These are phyloP conservation scores for Cladophialophora yegresii DNA, from an alignment of 2,329 filamentous ascomycete genomes.

Conservation along the genomic window DNA sequence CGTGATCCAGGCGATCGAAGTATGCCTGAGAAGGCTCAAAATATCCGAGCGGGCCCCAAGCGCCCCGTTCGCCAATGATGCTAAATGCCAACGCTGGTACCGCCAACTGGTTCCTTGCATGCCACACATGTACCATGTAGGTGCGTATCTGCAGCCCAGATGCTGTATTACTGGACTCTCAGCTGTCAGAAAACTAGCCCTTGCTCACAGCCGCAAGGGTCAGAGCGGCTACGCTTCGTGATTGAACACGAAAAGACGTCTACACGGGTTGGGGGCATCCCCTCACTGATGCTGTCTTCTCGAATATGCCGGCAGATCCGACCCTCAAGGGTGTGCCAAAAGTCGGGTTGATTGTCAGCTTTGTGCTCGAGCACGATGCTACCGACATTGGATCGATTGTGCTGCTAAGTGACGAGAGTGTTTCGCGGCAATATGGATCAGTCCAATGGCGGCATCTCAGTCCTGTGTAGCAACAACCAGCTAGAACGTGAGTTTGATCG, in stretches of 20 bases:
- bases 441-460: not conserved
- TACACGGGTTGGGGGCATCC: not conserved
- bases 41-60: slow-evolving; percentile 1
- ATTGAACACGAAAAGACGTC: not conserved
- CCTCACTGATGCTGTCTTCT: not conserved
- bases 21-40: not conserved
- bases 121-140: not conserved
- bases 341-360: not conserved
- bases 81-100: not conserved
- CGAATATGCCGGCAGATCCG: not conserved
- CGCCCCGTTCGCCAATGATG: slow-evolving; percentile 4
- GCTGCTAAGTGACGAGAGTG: not conserved
- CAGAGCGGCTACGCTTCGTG: not conserved
- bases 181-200: not conserved
- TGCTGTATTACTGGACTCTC: not conserved
- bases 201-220: not conserved
- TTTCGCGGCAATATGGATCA: not conserved
- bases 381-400: not conserved
- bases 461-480: slow-evolving; percentile 1
- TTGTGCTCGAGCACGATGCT: not conserved
- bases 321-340: not conserved
- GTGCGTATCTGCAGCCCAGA: not conserved
- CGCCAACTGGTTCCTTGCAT: slow-evolving; percentile 4
- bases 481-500: not conserved
- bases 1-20: not conserved